Base-by-base conservation (phyloP, 1,284 basidiomycete species). In the Boletus hoseneyae region DNA sequence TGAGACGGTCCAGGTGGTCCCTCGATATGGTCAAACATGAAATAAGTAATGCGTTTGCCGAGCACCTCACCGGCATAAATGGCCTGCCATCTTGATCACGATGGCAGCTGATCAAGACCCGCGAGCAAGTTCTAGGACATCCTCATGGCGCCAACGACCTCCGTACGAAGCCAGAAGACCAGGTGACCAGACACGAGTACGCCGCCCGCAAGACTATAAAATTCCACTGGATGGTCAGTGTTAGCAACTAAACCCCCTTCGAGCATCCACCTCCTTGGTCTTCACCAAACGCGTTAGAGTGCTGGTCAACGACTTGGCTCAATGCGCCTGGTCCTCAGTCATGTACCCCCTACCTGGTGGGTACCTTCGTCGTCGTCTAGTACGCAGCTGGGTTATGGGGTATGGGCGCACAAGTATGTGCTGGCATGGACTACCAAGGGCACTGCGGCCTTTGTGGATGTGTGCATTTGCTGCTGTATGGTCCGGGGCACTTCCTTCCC, bases 101-200 rank as follows among this genome's bases (percentile, higher is more conserved):
- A 63, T 60, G 50, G 56, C 42, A 49, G 47, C 47, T 50, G 63
- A 64, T 64, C 57, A 62, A 57, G 44, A 47, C 42, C 52, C 38
- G 33, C 50, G 51, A 38, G 54, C 51, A 65, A 40, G 44, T 30
- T 49, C 43, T 38, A 60, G 39, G 42, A 50, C 60, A 32, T 52
- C 57, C 61, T 77, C 98, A 39, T 95, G 93, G 44, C 75, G 93
- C 32, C 79, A 93, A 38, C 93, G 97, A 87, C 84, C 12, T 90
- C 94, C 75, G 97, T 46, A 78, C 80, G 54, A 30, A 89, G 90
- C 66, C 78, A 35, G 45, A 47, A 48, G 47, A 38, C 43, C 42
- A 49, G 50, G 52, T 38, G 43, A 37, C 35, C 43, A 27, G 50
- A 47, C 60, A 62, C 61, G 55, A 56, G 52, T 42, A 45, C 50